Conservation (phyloP, 1,139 yeast genomes). For the Lodderomyces theae region DNA sequence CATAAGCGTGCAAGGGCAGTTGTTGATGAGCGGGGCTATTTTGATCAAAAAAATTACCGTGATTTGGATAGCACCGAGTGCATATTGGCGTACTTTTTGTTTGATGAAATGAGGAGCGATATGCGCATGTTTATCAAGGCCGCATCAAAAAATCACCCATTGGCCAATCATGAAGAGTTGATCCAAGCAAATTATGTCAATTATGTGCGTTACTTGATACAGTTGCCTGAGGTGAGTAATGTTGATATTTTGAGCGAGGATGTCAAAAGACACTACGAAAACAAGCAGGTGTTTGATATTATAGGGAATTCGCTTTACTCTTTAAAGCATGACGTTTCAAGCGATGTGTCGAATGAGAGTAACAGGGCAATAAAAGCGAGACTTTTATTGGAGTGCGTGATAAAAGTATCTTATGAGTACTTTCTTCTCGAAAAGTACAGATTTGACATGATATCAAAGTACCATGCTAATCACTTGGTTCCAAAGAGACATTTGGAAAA, state of each 20-base stretch:
- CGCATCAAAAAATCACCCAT: slow-evolving; percentile 11
- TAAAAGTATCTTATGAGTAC: slow-evolving; percentile 41
- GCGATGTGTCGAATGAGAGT: slow-evolving; percentile 12
- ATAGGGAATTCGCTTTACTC: slow-evolving; percentile 28
- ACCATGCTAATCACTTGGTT: slow-evolving; percentile 33
- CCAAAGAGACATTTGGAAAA: slow-evolving; percentile 23
- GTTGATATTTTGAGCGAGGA: slow-evolving; percentile 20
- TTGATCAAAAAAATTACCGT: slow-evolving; percentile 13
- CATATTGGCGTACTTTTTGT: slow-evolving; percentile 31
- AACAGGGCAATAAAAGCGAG: slow-evolving; percentile 14
- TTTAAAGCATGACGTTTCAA: slow-evolving; percentile 25
- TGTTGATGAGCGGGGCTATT: slow-evolving; percentile 1
- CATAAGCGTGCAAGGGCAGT: slow-evolving; percentile 19
- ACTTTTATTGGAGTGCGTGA: slow-evolving; percentile 29
- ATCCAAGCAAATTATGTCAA: slow-evolving; percentile 40
- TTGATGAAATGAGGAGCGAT: slow-evolving; percentile 25
- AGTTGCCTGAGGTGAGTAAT: slow-evolving; percentile 24
- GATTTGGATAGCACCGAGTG: slow-evolving; percentile 31
- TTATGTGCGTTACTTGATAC: slow-evolving; percentile 36
- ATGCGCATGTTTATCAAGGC: slow-evolving; percentile 25
- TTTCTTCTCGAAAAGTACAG: slow-evolving; percentile 41
- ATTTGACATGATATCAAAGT: slow-evolving; percentile 37
- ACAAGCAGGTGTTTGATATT: slow-evolving; percentile 25
- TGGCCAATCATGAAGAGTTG: slow-evolving; percentile 33
- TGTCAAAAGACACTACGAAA: slow-evolving; percentile 29